Conservation (phyloP, 2,329 filamentous ascomycete genomes). For the Mycogone perniciosa region DNA sequence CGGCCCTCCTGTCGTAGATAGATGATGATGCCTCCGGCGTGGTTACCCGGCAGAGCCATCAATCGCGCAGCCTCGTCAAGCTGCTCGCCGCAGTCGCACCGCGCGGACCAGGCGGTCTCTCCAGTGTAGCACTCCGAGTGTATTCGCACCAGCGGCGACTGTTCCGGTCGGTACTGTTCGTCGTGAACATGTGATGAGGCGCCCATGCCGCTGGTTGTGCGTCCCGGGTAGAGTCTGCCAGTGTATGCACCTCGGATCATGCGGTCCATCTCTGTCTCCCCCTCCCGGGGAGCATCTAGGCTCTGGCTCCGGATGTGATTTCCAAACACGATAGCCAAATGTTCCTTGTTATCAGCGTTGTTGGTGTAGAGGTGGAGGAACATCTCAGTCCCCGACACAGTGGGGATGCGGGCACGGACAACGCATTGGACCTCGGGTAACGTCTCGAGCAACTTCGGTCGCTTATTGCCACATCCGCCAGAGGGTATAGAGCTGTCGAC, state of each 20-base stretch:
- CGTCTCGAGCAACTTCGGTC: slow-evolving; percentile 65
- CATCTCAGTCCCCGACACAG: slow-evolving; percentile 88
- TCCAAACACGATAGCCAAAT: slow-evolving; percentile 94
- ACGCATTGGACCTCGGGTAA: slow-evolving; percentile 87
- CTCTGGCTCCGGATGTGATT: slow-evolving; percentile 69
- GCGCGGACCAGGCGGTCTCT: slow-evolving; percentile 95
- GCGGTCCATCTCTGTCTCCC: slow-evolving; percentile 80
- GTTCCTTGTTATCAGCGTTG: slow-evolving; percentile 88
- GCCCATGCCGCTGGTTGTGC: slow-evolving; percentile 63
- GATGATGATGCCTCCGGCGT: slow-evolving; percentile 80
- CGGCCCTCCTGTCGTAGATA: slow-evolving; percentile 94
- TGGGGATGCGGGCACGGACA: slow-evolving; percentile 91
- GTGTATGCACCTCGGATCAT: slow-evolving; percentile 94
- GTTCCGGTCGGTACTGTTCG: slow-evolving; percentile 5
- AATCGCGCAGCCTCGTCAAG: slow-evolving; percentile 90
- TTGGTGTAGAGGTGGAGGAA: slow-evolving; percentile 94
- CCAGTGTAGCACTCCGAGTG: slow-evolving; percentile 98
- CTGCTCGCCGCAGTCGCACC: slow-evolving; percentile 97
- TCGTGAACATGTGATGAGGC: slow-evolving; percentile 18
- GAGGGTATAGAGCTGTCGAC: slow-evolving; percentile 54
- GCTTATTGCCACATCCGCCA: slow-evolving; percentile 56
- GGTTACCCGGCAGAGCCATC: slow-evolving; percentile 66
- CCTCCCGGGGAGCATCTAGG: slow-evolving; percentile 63
- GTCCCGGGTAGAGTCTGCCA: slow-evolving; percentile 77
- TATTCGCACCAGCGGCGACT: slow-evolving; percentile 74